Evolutionary conservation across 371 early-diverging fungal genomes (phyloP).

Genomic region (Cokeromyces recurvatus): DNA sequence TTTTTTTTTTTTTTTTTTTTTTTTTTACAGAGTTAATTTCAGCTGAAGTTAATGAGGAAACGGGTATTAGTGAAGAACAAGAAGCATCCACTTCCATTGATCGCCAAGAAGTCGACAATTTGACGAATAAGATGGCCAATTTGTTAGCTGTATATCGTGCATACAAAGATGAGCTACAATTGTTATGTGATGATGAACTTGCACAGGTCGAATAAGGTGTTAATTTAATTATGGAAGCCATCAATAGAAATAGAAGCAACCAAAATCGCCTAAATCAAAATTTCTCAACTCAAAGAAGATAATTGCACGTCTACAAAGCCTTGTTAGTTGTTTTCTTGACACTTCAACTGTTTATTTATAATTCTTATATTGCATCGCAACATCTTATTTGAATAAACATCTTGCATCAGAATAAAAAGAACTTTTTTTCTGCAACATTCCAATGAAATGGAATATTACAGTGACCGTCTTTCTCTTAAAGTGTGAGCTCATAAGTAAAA

Average conservation of each 20-base stretch:
- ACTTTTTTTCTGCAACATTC: too few relatives aligned
- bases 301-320: not conserved
- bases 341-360: too few relatives aligned
- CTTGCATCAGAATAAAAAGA: too few relatives aligned
- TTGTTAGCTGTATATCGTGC: not conserved
- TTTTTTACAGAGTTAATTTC: too few relatives aligned
- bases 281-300: not conserved
- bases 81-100: not conserved
- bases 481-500: not conserved
- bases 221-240: too few relatives aligned
- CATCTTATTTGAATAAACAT: too few relatives aligned
- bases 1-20: too few relatives aligned
- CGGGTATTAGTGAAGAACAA: not conserved
- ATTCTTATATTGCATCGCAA: not conserved
- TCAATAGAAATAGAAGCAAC: not conserved
- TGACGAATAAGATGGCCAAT: not conserved
- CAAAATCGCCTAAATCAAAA: not conserved
- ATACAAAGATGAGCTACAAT: not conserved
- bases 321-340: not conserved
- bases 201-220: not conserved
- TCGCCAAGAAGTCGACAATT: not conserved
- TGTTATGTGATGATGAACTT: not conserved
- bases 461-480: not conserved
- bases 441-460: not conserved
- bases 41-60: too few relatives aligned